These are phyloP conservation scores for Fusarium subtropicale DNA, from an alignment of 2,329 filamentous ascomycete species.

Conservation along the genomic window DNA sequence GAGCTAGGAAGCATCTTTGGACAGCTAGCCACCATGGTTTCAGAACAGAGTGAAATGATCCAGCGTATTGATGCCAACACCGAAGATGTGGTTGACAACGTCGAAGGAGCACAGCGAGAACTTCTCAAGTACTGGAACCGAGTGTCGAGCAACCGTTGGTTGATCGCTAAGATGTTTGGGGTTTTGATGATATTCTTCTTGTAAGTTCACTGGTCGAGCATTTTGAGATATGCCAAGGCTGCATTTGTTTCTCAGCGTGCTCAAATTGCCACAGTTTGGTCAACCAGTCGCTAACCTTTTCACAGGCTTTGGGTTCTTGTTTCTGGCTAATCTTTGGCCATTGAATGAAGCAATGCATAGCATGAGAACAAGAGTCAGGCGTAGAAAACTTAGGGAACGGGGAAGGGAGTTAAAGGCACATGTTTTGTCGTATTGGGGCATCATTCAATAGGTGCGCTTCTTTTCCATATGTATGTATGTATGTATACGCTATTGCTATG, in stretches of 20 bases:
- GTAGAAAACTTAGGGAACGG: slow-evolving; percentile 17
- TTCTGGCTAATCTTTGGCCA: slow-evolving; percentile 48
- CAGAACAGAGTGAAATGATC: slow-evolving; percentile 97
- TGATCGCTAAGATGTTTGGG: slow-evolving; percentile 83
- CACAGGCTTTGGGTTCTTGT: slow-evolving; percentile 56
- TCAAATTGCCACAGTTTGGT: neutral
- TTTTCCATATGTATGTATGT: slow-evolving; percentile 41
- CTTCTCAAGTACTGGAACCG: slow-evolving; percentile 96
- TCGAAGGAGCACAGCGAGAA: slow-evolving; percentile 95
- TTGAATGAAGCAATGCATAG: slow-evolving; percentile 8
- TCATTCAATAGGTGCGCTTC: slow-evolving; percentile 34
- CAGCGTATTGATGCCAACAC: slow-evolving; percentile 97
- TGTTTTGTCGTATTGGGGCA: slow-evolving; percentile 45
- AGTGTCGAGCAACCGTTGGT: slow-evolving; percentile 94
- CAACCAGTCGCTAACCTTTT: slow-evolving; percentile 18
- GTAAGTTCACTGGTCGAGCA: slow-evolving; percentile 53
- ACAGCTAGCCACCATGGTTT: slow-evolving; percentile 95
- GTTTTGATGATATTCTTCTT: slow-evolving; percentile 95
- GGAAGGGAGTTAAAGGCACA: slow-evolving; percentile 35
- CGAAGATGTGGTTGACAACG: slow-evolving; percentile 97
- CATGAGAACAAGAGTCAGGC: slow-evolving; percentile 29
- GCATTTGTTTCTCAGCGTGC: neutral
- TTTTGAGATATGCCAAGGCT: neutral
- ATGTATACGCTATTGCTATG: slow-evolving; percentile 37
- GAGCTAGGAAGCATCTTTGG: slow-evolving; percentile 93